Evolutionary conservation across 495 filamentous ascomycete genomes (phyloP), one percentile per base, ranked within the genome.

Genomic region (Cladorrhinum samala): DNA sequence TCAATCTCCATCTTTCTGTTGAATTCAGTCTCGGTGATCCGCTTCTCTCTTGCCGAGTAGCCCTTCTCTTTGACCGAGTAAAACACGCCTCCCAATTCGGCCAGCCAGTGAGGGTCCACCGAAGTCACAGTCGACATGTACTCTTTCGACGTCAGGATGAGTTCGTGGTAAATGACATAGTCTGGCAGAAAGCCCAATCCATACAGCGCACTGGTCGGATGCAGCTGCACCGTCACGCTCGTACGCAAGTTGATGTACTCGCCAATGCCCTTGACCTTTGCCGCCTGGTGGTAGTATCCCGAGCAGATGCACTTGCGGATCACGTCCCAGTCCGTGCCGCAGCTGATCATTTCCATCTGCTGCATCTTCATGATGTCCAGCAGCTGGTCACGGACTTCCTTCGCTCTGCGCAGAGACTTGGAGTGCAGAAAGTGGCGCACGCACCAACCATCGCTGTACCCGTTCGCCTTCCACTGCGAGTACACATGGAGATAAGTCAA

Each of bases 101-200:
- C 94, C 59, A 99, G 83, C 94, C 94, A 99, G 61, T 95, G 89
- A 45, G 94, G 92, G 68, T 99, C 94, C 2, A 99, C 93, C 0
- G 90, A 82, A 5, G 94, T 99, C 24, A 99, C 94, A 2, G 88
- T 95, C 2, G 87, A 92, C 92, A 99, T 97, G 74, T 97, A 99
- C 71, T 97, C 94, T 66, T 95, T 96, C 47, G 83, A 88, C 0
- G 94, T 99, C 42, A 97, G 81, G 58, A 96, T 96, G 58, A 99
- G 81, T 70, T 99, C 94, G 72, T 99, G 94, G 70, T 97, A 99
- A 24, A 99, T 84, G 51, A 99, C 91, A 61, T 96, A 96, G 62
- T 97, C 92, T 0, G 94, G 94, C 23, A 96, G 78, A 69, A 93
- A 93, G 3, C 93, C 92, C 1, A 93, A 78, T 36, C 91, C 92